These are phyloP conservation scores for Cladophialophora yegresii DNA, from an alignment of 2,329 filamentous ascomycete genomes.

Conservation along the genomic window DNA sequence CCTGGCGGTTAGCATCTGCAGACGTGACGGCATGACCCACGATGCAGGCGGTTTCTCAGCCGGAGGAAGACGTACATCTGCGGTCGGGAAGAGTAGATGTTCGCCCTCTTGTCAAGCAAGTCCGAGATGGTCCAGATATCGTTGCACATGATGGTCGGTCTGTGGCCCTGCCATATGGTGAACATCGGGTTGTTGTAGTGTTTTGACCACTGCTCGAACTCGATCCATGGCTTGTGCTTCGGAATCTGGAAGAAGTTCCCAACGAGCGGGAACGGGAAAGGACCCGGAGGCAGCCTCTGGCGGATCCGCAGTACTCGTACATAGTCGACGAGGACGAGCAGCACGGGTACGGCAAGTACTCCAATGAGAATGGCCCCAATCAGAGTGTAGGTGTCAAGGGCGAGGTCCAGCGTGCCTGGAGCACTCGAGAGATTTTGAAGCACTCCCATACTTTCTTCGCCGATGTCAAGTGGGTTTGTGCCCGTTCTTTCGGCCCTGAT, in stretches of 20 bases:
- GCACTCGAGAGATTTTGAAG: slow-evolving; percentile 16
- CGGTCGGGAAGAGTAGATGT: slow-evolving; percentile 40
- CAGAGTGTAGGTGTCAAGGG: slow-evolving; percentile 4
- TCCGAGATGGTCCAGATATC: slow-evolving; percentile 41
- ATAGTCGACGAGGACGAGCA: slow-evolving; percentile 35
- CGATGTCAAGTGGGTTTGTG: neutral
- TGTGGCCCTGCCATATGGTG: slow-evolving; percentile 57
- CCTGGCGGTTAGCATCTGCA: neutral
- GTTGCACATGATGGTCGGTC: slow-evolving; percentile 43
- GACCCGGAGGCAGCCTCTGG: slow-evolving; percentile 53
- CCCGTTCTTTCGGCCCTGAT: neutral
- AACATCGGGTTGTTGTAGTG: slow-evolving; percentile 54
- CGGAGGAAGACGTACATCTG: slow-evolving; percentile 26
- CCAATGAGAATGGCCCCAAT: slow-evolving; percentile 2
- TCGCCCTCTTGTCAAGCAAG: slow-evolving; percentile 41
- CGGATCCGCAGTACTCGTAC: slow-evolving; percentile 36
- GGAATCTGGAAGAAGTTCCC: slow-evolving; percentile 60
- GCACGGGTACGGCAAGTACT: slow-evolving; percentile 15
- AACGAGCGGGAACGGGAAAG: slow-evolving; percentile 57
- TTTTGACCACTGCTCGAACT: slow-evolving; percentile 57
- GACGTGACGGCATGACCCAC: neutral
- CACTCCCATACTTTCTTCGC: slow-evolving; percentile 17
- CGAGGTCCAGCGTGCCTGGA: neutral
- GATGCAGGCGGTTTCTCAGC: neutral
- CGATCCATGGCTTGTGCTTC: slow-evolving; percentile 59